These are phyloP conservation scores for Orbilia quercus DNA, from an alignment of 2,329 filamentous ascomycete genomes.

Conservation along the genomic window DNA sequence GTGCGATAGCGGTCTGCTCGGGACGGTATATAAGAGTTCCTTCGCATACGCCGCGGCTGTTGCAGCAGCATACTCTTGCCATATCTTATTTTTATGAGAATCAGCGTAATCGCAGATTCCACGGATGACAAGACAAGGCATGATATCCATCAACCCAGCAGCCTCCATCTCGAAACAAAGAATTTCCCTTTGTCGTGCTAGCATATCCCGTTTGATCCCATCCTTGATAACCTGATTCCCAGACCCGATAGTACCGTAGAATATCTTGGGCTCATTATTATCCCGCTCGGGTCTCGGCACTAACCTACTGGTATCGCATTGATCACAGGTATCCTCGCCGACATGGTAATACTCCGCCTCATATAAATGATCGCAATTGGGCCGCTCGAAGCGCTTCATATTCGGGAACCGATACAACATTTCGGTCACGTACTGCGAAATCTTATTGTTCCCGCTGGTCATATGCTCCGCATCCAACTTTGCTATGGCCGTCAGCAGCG, in stretches of 20 bases:
- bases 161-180: conserved; percentile 50
- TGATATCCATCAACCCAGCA: conserved; percentile 33
- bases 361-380: conserved; percentile 24
- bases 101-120: conserved; percentile 50
- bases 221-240: conserved; percentile 47
- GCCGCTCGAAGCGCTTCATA: conserved; percentile 18
- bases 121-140: conserved; percentile 31
- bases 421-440: conserved; percentile 8
- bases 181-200: conserved; percentile 10
- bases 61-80: conserved; percentile 41
- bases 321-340: conserved; percentile 5
- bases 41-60: conserved; percentile 42
- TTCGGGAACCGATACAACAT: conserved; percentile 11
- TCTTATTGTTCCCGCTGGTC: conserved; percentile 14
- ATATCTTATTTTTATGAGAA: conserved; percentile 41
- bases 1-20: neutral
- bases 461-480: conserved; percentile 28
- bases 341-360: conserved; percentile 31
- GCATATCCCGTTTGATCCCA: conserved; percentile 23
- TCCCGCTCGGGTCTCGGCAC: neutral
- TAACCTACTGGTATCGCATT: conserved; percentile 5
- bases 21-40: conserved; percentile 24
- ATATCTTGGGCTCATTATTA: conserved; percentile 2
- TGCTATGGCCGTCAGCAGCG: conserved; percentile 16
- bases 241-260: conserved; percentile 38